Conservation (phyloP, 2,329 filamentous ascomycete genomes). For the Clonostachys chloroleuca region DNA sequence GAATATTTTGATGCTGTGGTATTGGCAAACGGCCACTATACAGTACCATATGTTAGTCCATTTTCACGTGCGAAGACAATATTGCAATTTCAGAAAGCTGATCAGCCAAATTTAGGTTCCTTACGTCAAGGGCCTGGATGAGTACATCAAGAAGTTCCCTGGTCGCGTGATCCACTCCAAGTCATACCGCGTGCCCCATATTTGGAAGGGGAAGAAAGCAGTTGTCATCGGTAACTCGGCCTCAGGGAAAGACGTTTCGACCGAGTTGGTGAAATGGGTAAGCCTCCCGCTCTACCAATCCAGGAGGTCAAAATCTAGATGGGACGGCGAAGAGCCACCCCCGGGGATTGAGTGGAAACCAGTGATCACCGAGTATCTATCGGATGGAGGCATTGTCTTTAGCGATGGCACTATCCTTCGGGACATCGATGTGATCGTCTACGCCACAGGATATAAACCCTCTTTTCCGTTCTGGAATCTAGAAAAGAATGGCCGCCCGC, state of each 20-base stretch:
- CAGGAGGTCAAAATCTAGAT: constrained; percentile 38
- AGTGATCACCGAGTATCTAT: constrained; percentile 35
- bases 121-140: constrained; percentile 34
- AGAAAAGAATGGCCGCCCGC: constrained; percentile 31
- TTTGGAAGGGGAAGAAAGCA: constrained; percentile 24
- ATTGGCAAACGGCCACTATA: constrained; percentile 37
- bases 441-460: constrained; percentile 35
- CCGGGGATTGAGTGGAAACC: constrained; percentile 49
- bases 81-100: too few species aligned
- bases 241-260: constrained; percentile 32
- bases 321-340: constrained; percentile 43
- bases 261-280: constrained; percentile 28
- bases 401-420: constrained; percentile 24
- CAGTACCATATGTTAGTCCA: constrained; percentile 35
- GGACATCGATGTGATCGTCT: constrained; percentile 31
- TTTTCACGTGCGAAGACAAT: neutral
- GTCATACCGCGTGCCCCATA: constrained; percentile 29
- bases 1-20: constrained; percentile 41
- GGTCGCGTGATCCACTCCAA: constrained; percentile 38
- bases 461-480: constrained; percentile 46
- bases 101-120: constrained; percentile 30
- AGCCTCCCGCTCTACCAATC: constrained; percentile 45
- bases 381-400: constrained; percentile 37
- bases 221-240: constrained; percentile 38
- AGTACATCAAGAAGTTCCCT: constrained; percentile 30